phyloP scores from a whole-genome alignment of 805 yeast species.

The Dipodascopsis tothii region DNA sequence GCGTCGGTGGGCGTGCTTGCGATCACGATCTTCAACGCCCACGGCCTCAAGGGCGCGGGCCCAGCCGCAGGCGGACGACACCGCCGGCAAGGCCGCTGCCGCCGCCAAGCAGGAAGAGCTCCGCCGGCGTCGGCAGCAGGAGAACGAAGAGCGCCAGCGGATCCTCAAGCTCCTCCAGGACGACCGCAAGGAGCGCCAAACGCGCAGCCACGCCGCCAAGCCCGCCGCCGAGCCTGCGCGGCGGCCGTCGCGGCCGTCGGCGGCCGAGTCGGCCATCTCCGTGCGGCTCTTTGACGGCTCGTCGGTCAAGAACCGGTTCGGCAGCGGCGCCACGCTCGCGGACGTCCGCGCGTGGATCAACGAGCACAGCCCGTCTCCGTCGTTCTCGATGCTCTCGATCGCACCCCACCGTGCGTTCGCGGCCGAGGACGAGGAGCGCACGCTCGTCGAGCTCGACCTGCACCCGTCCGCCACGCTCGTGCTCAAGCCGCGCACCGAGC shows the following conservation, averaged over 20 bases:
- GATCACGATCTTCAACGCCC: constrained; percentile 59
- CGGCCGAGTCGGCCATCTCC: constrained; percentile 39
- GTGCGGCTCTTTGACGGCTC: constrained; percentile 63
- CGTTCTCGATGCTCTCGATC: constrained; percentile 46
- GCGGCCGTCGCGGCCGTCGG: constrained; percentile 6
- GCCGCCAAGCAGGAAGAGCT: constrained; percentile 38
- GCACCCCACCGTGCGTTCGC: constrained; percentile 59
- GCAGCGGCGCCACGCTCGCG: constrained; percentile 39
- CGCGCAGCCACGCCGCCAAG: constrained; percentile 19
- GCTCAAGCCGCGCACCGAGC: constrained; percentile 49
- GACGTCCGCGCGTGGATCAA: constrained; percentile 60
- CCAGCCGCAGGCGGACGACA: too few relatives aligned
- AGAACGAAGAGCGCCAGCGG: constrained; percentile 47
- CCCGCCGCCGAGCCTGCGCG: constrained; percentile 14
- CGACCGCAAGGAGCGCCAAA: constrained; percentile 44
- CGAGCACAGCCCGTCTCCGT: constrained; percentile 41
- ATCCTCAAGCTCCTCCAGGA: constrained; percentile 46
- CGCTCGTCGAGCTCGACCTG: constrained; percentile 49
- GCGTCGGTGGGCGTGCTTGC: constrained; percentile 83
- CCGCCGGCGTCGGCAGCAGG: constrained; percentile 33
- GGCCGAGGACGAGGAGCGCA: constrained; percentile 51
- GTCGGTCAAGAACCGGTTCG: constrained; percentile 47
- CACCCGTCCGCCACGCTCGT: constrained; percentile 69
- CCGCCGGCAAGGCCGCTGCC: too few relatives aligned
- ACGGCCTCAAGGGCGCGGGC: constrained; percentile 58